Evolutionary conservation across 2,329 filamentous ascomycete genomes (phyloP).

Genomic region (Pseudogymnoascus sp.): DNA sequence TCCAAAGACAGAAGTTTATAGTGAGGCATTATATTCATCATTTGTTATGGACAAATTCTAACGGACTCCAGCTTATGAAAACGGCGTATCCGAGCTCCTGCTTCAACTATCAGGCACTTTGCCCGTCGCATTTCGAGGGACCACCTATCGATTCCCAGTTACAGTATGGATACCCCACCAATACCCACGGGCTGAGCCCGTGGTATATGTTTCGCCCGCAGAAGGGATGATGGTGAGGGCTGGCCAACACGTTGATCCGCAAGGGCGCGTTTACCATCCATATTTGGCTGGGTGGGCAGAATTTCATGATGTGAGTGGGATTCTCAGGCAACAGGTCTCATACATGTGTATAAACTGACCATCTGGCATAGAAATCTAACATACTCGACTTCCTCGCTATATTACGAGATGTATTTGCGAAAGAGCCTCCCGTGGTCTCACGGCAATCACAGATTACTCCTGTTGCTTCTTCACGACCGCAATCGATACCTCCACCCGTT

Average conservation of each 20-base stretch:
- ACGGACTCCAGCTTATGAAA: constrained; percentile 63
- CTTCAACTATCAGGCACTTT: constrained; percentile 80
- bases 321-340: neutral
- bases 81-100: constrained; percentile 77
- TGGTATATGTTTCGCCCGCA: constrained; percentile 82
- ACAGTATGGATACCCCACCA: constrained; percentile 87
- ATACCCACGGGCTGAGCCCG: constrained; percentile 77
- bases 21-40: constrained; percentile 40
- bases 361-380: constrained; percentile 60
- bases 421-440: constrained; percentile 85
- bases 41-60: constrained; percentile 14
- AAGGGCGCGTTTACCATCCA: constrained; percentile 90
- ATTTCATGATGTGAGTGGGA: constrained; percentile 73
- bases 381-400: constrained; percentile 75
- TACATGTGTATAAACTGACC: neutral
- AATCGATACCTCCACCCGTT: constrained; percentile 51
- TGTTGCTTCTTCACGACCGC: constrained; percentile 27
- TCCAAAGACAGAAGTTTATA: constrained; percentile 90
- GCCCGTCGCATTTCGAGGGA: constrained; percentile 84
- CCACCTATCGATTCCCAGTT: constrained; percentile 82
- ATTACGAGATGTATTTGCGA: constrained; percentile 79
- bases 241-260: constrained; percentile 88
- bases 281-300: constrained; percentile 85
- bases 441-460: constrained; percentile 46
- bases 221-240: constrained; percentile 83